A percentile compares a stretch with the other conserved stretches of the same genome.
phyloP scores from a whole-genome alignment of 176 grass and related monocot species.

The Rhynchospora pubera region DNA sequence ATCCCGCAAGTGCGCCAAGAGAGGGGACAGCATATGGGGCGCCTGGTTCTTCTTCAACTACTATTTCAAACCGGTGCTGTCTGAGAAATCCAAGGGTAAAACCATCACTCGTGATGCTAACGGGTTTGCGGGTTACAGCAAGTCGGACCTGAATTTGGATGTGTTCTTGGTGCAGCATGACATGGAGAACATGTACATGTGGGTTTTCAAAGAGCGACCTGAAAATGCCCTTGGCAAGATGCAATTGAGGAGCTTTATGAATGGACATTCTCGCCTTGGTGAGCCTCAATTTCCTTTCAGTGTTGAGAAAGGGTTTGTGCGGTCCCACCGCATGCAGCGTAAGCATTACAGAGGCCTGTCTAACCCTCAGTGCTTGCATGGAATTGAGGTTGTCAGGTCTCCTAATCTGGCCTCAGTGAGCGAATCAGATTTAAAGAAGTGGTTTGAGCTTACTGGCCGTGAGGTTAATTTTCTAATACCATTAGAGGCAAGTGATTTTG shows the following conservation, averaged over 20 bases:
- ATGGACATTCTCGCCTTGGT: conserved; percentile 81
- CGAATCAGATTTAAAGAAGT: conserved; percentile 69
- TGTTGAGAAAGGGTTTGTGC: conserved; percentile 70
- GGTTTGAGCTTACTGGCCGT: conserved; percentile 76
- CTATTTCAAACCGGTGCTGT: conserved; percentile 78
- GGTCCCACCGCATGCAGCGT: conserved; percentile 91
- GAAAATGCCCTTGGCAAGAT: conserved; percentile 97
- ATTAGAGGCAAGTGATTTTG: conserved; percentile 59
- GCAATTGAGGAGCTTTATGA: conserved; percentile 96
- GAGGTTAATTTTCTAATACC: conserved; percentile 65
- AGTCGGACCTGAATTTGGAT: conserved; percentile 42
- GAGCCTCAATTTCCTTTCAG: conserved; percentile 91
- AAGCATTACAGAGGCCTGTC: conserved; percentile 90
- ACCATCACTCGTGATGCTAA: conserved; percentile 21
- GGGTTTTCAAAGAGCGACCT: conserved; percentile 77
- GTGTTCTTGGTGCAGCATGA: conserved; percentile 94
- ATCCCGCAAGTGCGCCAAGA: conserved; percentile 74
- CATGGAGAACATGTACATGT: conserved; percentile 99
- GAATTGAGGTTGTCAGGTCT: conserved; percentile 59
- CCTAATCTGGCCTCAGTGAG: conserved; percentile 55
- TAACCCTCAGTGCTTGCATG: conserved; percentile 82
- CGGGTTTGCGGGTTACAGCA: conserved; percentile 38
- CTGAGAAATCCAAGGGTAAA: conserved; percentile 68
- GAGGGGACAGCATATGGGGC: conserved; percentile 88
- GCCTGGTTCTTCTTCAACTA: conserved; percentile 99